Evolutionary conservation across 306 rosid genomes (phyloP).

Genomic region (Vicia faba): DNA sequence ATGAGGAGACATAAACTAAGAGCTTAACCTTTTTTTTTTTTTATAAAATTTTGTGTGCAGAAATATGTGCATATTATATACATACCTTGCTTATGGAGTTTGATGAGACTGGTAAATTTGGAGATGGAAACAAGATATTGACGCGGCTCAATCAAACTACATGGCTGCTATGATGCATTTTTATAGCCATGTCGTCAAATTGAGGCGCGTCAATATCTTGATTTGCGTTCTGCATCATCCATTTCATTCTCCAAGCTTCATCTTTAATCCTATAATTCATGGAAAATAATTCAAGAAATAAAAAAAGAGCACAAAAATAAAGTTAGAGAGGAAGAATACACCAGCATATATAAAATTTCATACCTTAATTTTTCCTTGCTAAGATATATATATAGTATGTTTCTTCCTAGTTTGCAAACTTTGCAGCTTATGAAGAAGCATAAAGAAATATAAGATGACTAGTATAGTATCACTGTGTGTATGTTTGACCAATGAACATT

Average conservation of each 20-base stretch:
- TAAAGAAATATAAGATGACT: constrained; percentile 10
- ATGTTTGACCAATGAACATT: constrained; percentile 43
- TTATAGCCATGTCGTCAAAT: constrained; percentile 61
- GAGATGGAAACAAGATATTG: constrained; percentile 71
- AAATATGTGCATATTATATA: not conserved
- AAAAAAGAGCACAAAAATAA: not conserved
- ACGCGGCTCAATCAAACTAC: constrained; percentile 93
- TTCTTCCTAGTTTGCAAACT: not conserved
- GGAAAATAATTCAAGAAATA: not conserved
- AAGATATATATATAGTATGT: constrained; percentile 26
- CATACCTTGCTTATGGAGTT: constrained; percentile 26
- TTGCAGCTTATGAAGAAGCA: constrained; percentile 10
- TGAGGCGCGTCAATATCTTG: constrained; percentile 82
- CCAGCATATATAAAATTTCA: not conserved
- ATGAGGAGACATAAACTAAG: not conserved
- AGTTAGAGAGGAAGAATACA: not conserved
- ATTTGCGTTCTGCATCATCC: constrained; percentile 25
- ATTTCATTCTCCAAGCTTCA: not conserved
- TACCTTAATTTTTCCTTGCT: constrained; percentile 11
- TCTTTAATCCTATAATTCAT: not conserved
- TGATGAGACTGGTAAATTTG: constrained; percentile 3
- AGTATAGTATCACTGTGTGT: constrained; percentile 15
- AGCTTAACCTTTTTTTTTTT: not conserved
- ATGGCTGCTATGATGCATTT: constrained; percentile 31
- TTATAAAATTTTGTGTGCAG: too few relatives aligned